Base-by-base conservation (phyloP, 2,329 filamentous ascomycete species). In the Aspergillus alliaceus region DNA sequence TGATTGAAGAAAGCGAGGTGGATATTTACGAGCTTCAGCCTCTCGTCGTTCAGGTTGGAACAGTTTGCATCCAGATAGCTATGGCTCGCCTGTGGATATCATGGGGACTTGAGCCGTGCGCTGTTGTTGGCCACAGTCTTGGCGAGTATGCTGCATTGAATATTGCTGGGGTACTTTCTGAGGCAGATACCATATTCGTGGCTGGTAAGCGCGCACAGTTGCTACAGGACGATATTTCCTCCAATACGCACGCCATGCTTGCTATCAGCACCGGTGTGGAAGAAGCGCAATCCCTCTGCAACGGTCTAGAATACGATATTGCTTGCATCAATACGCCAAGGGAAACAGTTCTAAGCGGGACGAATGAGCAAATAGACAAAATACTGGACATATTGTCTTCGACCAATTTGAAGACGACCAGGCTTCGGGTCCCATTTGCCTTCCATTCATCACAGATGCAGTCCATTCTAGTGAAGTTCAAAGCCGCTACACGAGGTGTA, bases 201-300 rank as follows among this genome's bases (percentile, higher is more conserved):
- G 72, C 74, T 49, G 76, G 76, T 22, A 72, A 67, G 24, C 68
- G 77, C 5, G 77, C 77, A 11, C 68, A 74, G 44, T 67, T 80
- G 1, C 69, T 80, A 47, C 69, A 72, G 54, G 78, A 76, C 58
- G 65, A 73, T 12, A 63, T 70, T 39, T 75, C 20, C 6, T 20
- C 20, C 2, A 32, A 74, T 51, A 79, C 75, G 3, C 75, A 79
- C 53, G 69, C 75, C 2, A 80, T 80, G 77, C 66, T 80, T 15
- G 76, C 77, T 32, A 70, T 79, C 7, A 72, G 74, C 14, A 65
- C 67, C 29, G 69, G 69, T 11, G 61, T 75, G 2, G 69, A 69
- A 7, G n/a, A 35, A 6, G 15, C 29, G 40, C 64, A 93, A 1
- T 88, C 92, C 20, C 89, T 89, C 37, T 72, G 78, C 24, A 66